phyloP scores from a whole-genome alignment of 352 stramenopile genomes.

The Phytopythium helicoides region DNA sequence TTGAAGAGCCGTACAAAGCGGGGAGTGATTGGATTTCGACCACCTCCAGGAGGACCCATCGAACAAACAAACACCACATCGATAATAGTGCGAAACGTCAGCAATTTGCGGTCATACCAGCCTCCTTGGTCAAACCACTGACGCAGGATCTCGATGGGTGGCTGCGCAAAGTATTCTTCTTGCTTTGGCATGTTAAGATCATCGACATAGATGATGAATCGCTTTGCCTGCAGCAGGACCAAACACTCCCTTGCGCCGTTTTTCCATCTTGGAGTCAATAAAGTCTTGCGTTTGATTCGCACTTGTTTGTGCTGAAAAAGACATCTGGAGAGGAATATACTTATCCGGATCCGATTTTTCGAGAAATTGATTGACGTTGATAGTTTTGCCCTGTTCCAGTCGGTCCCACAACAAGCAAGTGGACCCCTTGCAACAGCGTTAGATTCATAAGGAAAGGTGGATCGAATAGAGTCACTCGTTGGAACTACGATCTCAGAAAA shows the following conservation, averaged over 20 bases:
- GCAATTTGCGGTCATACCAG: conserved; percentile 94
- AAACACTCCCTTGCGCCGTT: conserved; percentile 91
- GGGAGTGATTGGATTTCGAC: conserved; percentile 89
- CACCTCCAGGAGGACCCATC: conserved; percentile 92
- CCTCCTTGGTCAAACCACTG: conserved; percentile 94
- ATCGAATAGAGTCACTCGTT: conserved; percentile 91
- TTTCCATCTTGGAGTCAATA: conserved; percentile 92
- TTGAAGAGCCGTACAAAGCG: conserved; percentile 93
- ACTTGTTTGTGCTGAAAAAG: conserved; percentile 92
- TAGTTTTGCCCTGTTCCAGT: conserved; percentile 95
- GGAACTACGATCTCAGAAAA: conserved; percentile 94
- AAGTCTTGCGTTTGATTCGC: conserved; percentile 92
- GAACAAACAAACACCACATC: conserved; percentile 89
- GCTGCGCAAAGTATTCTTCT: conserved; percentile 94
- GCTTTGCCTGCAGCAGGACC: conserved; percentile 89
- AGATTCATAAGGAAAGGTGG: conserved; percentile 92
- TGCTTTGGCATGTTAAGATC: conserved; percentile 96
- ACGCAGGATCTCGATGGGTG: conserved; percentile 92
- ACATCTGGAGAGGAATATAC: conserved; percentile 91
- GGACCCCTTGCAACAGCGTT: conserved; percentile 73
- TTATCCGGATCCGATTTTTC: conserved; percentile 86
- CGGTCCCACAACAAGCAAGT: conserved; percentile 92
- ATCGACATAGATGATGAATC: conserved; percentile 94
- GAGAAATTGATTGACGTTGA: conserved; percentile 93
- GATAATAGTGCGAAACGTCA: conserved; percentile 88